Evolutionary conservation across 495 filamentous ascomycete species (phyloP), one percentile per base, ranked within the genome.

Genomic region (Tricharina praecox): DNA sequence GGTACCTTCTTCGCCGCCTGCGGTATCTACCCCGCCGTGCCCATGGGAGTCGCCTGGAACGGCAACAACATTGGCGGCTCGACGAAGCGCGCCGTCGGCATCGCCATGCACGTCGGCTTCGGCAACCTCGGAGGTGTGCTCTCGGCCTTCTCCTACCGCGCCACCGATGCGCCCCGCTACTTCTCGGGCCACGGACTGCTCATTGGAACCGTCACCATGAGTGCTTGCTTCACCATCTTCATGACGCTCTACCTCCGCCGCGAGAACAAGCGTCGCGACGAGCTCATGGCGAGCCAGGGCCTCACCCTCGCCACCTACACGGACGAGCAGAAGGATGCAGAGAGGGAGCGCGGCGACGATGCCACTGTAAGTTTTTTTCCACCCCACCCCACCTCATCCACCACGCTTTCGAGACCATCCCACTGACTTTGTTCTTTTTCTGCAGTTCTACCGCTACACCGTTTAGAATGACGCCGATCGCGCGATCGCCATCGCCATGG

Each of bases 21-120:
- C 18, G 84, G 84, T 23, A 43, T 92, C 56, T 92, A 88, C 57
- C 81, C 82, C 7, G 73, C 74, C 32, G 75, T 82, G 9, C 82
- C 82, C 1, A 75, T 79, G 38, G 74, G 82, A 18, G 68, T 92
- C 3, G 80, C 76, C 0, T 92, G 83, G 84, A 82, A 83, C 38
- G 80, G 81, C 10, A 82, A 82, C 64, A 86, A 86, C 58, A 80
- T 84, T 38, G 79, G 78, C 19, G 82, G 82, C 0, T 81, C 82
- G 47, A 81, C 80, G 9, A 87, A 86, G 62, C 75, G 82, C 21
- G 76, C 73, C 46, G 79, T 81, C 33, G 81, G 80, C 33, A 85
- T 84, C 48, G 82, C 82, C n/a, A 73, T 85, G 69, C 82, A 87
- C 60, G 79, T 87, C 40, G 76, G 73, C 18, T 82, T 87, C 53